Percentiles rank a stretch among this genome's conserved stretches.
Conservation (phyloP, 129 eudicot genomes). For the Flaveria bidentis region DNA sequence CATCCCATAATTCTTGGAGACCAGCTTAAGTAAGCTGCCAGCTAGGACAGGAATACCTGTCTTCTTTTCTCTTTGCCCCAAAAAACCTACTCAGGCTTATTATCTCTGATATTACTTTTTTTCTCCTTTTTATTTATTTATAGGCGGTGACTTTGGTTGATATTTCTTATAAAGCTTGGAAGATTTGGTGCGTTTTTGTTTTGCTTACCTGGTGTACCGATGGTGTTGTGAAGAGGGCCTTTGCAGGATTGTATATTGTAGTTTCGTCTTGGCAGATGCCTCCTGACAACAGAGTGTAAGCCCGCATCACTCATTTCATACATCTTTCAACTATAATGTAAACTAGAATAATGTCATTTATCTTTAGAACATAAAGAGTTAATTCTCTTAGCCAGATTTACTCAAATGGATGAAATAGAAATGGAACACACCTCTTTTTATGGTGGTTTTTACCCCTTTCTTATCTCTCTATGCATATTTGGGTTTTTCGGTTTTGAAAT, state of each 20-base stretch:
- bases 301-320: slow-evolving; percentile 49
- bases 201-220: slow-evolving; percentile 8
- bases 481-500: background rate
- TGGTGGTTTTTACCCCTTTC: slow-evolving; percentile 27
- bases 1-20: slow-evolving; percentile 64
- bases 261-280: slow-evolving; percentile 55
- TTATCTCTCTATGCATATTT: background rate
- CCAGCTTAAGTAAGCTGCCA: slow-evolving; percentile 46
- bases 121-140: slow-evolving; percentile 15
- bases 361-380: slow-evolving; percentile 26
- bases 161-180: slow-evolving; percentile 30
- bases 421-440: slow-evolving; percentile 24
- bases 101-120: slow-evolving; percentile 1
- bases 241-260: slow-evolving; percentile 65
- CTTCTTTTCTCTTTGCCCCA: slow-evolving; percentile 11
- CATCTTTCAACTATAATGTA: slow-evolving; percentile 46
- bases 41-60: slow-evolving; percentile 27
- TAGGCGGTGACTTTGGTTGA: slow-evolving; percentile 39
- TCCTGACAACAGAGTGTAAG: slow-evolving; percentile 62
- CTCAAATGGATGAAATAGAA: slow-evolving; percentile 26
- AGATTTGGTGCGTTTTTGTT: slow-evolving; percentile 28
- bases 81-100: background rate
- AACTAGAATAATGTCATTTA: slow-evolving; percentile 20
- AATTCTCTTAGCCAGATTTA: slow-evolving; percentile 9
- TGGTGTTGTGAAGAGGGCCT: slow-evolving; percentile 38